Percentiles rank a stretch among this genome's conserved stretches.
Evolutionary conservation across 805 yeast genomes (phyloP).

Genomic region (Pichia phayaonensis): DNA sequence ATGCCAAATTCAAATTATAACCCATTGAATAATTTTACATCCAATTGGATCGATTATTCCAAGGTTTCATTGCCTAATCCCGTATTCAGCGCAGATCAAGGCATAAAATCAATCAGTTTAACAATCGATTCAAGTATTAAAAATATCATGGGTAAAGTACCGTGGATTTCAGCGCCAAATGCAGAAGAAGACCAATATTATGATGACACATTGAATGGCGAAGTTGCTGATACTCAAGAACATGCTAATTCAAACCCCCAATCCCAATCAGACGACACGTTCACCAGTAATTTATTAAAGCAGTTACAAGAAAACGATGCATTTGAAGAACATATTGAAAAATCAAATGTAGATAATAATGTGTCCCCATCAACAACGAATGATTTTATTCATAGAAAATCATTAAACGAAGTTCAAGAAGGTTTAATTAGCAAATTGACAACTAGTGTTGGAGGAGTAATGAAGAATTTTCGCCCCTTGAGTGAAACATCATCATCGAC

Average conservation of each 20-base stretch:
- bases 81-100: constrained; percentile 30
- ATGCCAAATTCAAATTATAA: neutral
- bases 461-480: constrained; percentile 28
- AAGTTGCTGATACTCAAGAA: neutral
- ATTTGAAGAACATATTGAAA: constrained; percentile 10
- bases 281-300: constrained; percentile 14
- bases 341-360: neutral
- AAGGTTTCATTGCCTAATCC: constrained; percentile 12
- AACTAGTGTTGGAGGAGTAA: constrained; percentile 28
- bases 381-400: neutral
- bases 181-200: constrained; percentile 7
- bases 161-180: constrained; percentile 20
- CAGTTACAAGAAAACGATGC: constrained; percentile 28
- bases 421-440: constrained; percentile 24
- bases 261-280: neutral
- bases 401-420: constrained; percentile 14
- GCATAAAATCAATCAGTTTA: constrained; percentile 26
- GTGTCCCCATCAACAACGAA: neutral
- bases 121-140: constrained; percentile 31
- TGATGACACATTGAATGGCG: neutral
- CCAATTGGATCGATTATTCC: constrained; percentile 11
- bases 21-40: constrained; percentile 6
- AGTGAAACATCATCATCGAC: constrained; percentile 28
- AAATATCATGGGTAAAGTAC: constrained; percentile 28
- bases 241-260: neutral